Evolutionary conservation across 345 rosid species (phyloP).

Genomic region (Laguncularia racemosa): DNA sequence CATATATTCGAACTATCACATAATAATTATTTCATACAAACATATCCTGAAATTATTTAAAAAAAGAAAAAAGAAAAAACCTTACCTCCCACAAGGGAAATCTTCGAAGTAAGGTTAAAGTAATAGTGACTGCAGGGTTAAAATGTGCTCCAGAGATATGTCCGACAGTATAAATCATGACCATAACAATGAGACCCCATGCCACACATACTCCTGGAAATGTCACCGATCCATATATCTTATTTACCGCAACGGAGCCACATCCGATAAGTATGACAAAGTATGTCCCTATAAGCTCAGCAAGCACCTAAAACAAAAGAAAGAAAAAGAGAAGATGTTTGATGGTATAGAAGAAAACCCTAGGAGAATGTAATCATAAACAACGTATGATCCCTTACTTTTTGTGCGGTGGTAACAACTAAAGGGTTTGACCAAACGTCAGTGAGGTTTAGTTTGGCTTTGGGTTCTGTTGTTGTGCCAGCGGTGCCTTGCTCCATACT

Average conservation of each 20-base stretch:
- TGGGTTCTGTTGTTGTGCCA: too few species aligned
- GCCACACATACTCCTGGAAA: constrained; percentile 39
- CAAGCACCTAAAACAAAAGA: constrained; percentile 19
- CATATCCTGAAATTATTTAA: not conserved
- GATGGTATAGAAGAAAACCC: too few species aligned
- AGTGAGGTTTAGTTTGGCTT: too few species aligned
- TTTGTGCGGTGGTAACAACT: too few species aligned
- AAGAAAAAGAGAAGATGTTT: too few species aligned
- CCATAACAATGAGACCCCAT: constrained; percentile 49
- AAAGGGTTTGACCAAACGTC: too few species aligned
- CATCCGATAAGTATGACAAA: constrained; percentile 41
- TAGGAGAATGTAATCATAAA: too few species aligned
- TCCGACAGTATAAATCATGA: constrained; percentile 38
- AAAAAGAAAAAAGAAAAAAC: not conserved
- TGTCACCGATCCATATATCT: constrained; percentile 35
- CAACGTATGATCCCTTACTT: too few species aligned
- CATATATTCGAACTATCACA: too few species aligned
- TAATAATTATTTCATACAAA: too few species aligned
- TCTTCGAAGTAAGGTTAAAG: constrained; percentile 17
- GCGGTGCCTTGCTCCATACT: too few species aligned
- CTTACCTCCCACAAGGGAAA: constrained; percentile 24
- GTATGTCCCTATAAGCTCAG: constrained; percentile 42
- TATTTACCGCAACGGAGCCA: constrained; percentile 37
- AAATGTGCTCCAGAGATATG: constrained; percentile 52
- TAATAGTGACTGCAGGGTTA: constrained; percentile 44